Conservation (phyloP, 805 yeast genomes). For the Wickerhamia fluorescens region DNA sequence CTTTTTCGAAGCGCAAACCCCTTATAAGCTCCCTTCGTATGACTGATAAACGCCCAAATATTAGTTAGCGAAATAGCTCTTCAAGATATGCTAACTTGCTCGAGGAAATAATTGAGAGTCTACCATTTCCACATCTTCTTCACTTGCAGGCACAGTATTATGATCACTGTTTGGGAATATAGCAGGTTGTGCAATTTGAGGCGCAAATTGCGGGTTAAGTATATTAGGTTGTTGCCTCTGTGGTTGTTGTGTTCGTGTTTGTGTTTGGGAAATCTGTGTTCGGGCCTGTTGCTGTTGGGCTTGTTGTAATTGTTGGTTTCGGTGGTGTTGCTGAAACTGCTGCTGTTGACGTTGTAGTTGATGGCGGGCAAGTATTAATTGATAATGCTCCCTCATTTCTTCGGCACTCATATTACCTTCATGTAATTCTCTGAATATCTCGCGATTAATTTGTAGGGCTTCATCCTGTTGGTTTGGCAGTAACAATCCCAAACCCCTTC, state of each 20-base stretch:
- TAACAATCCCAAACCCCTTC: constrained; percentile 8
- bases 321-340: constrained; percentile 5
- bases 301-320: too few relatives aligned
- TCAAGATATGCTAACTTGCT: too few relatives aligned
- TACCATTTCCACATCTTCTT: constrained; percentile 29
- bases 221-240: too few relatives aligned
- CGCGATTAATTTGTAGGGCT: constrained; percentile 21
- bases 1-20: too few relatives aligned
- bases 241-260: too few relatives aligned
- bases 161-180: constrained; percentile 28
- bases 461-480: constrained; percentile 11
- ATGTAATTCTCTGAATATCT: constrained; percentile 23
- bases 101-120: constrained; percentile 18
- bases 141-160: constrained; percentile 15
- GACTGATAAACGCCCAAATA: too few relatives aligned
- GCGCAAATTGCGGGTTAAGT: constrained; percentile 34
- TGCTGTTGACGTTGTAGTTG: constrained; percentile 17
- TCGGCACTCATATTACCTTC: constrained; percentile 24
- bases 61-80: too few relatives aligned
- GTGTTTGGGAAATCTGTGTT: too few relatives aligned
- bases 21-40: too few relatives aligned
- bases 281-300: too few relatives aligned
- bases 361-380: constrained; percentile 19
- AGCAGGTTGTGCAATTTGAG: constrained; percentile 35
- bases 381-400: constrained; percentile 29